phyloP scores from a whole-genome alignment of 2,329 filamentous ascomycete species.

The Fusarium nematophilum region DNA sequence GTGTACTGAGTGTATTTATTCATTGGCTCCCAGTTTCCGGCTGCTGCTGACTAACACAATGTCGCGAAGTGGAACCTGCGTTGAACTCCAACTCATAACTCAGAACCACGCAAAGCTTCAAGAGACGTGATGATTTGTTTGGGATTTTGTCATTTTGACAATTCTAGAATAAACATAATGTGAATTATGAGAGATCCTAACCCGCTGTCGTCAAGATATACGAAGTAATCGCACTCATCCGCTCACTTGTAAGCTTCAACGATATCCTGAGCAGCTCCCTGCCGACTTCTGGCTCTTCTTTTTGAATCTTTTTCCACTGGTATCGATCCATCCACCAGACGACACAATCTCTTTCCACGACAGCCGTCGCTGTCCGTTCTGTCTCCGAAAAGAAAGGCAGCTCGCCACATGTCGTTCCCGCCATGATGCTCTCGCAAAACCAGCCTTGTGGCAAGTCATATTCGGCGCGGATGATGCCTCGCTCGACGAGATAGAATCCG shows the following conservation, averaged over 20 bases:
- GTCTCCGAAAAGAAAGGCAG: conserved; percentile 96
- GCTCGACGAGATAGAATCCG: conserved; percentile 91
- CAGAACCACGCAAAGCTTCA: no score
- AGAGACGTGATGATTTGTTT: no score
- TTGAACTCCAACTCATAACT: no score
- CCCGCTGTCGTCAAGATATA: conserved; percentile 64
- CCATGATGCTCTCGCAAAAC: conserved; percentile 91
- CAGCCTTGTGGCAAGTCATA: conserved; percentile 91
- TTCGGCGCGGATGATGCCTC: conserved; percentile 88
- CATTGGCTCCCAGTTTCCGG: no score
- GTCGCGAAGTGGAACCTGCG: no score
- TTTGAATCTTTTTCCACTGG: conserved; percentile 79
- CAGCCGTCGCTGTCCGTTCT: conserved; percentile 86
- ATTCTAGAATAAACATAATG: no score
- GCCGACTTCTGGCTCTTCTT: conserved; percentile 79
- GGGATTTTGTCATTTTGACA: conserved; percentile 1
- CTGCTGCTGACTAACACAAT: no score
- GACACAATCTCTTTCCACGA: conserved; percentile 83
- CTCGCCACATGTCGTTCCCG: conserved; percentile 94
- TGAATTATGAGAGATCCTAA: no score
- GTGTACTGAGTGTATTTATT: no score
- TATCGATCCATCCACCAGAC: conserved; percentile 83
- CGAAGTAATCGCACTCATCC: conserved; percentile 79
- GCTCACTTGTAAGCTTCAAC: conserved; percentile 91
- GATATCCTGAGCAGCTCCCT: conserved; percentile 86